Conservation (phyloP, 306 rosid species). For the Pterocarpus santalinus region DNA sequence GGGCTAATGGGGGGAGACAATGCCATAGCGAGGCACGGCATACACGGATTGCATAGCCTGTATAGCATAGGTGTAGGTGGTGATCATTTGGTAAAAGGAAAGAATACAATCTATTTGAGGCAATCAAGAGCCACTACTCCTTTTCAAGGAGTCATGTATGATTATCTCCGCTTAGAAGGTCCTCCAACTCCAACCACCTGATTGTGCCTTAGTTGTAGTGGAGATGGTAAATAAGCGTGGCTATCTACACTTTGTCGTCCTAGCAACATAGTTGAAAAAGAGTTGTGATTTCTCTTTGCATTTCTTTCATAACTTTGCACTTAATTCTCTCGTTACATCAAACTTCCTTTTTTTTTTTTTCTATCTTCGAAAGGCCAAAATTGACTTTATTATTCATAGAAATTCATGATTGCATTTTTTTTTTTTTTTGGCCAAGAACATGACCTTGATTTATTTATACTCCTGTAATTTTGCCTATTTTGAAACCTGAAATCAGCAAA, state of each 20-base stretch:
- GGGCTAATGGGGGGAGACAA: conserved; percentile 67
- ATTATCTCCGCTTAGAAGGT: conserved; percentile 80
- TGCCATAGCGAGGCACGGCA: conserved; percentile 86
- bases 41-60: conserved; percentile 71
- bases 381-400: too few species aligned
- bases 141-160: conserved; percentile 78
- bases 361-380: too few species aligned
- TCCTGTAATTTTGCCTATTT: too few species aligned
- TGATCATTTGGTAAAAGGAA: conserved; percentile 51
- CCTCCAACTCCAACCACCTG: conserved; percentile 50
- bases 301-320: too few species aligned
- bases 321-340: too few species aligned
- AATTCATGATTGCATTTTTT: neutral
- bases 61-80: conserved; percentile 54
- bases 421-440: neutral
- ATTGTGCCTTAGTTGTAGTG: neutral
- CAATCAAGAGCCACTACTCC: conserved; percentile 52
- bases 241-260: too few species aligned
- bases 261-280: too few species aligned
- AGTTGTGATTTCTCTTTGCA: too few species aligned
- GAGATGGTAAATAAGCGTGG: neutral
- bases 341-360: too few species aligned
- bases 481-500: neutral
- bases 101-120: conserved; percentile 62
- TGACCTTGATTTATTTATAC: too few species aligned